phyloP scores from a whole-genome alignment of 192 early-diverging fungal genomes.

The Coemansia javaensis region DNA sequence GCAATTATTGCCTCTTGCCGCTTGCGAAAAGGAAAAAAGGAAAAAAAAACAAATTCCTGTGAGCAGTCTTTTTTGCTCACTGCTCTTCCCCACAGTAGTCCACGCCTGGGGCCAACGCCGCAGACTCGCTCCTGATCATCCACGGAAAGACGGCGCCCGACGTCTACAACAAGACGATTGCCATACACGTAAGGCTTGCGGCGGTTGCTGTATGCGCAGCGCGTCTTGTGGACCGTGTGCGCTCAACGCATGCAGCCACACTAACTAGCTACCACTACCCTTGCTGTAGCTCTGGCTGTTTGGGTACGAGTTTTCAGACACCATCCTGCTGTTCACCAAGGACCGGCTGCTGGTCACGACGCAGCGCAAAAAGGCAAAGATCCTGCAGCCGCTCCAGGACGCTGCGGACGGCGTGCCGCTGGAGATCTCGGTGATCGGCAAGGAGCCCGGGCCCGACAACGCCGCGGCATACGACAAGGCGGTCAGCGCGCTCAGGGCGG shows the following conservation, averaged over 20 bases:
- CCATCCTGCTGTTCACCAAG: slow-evolving; percentile 69
- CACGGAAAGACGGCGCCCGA: slow-evolving; percentile 33
- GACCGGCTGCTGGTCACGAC: slow-evolving; percentile 76
- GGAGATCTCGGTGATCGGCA: slow-evolving; percentile 71
- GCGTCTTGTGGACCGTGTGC: background rate
- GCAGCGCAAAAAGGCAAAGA: slow-evolving; percentile 73
- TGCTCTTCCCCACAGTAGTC: slow-evolving; percentile 3
- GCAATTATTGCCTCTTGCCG: background rate
- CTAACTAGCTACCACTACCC: slow-evolving; percentile 7
- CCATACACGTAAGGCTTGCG: slow-evolving; percentile 62
- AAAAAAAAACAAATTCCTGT: no score
- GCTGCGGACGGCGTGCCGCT: slow-evolving; percentile 55
- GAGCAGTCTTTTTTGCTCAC: no score
- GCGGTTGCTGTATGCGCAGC: no score
- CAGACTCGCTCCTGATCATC: slow-evolving; percentile 35
- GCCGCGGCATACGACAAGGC: slow-evolving; percentile 57
- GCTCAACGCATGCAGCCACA: background rate
- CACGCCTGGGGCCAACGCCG: background rate
- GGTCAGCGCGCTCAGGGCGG: slow-evolving; percentile 45
- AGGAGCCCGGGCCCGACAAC: slow-evolving; percentile 68
- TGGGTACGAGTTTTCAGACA: slow-evolving; percentile 88
- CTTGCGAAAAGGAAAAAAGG: no score
- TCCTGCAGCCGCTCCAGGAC: slow-evolving; percentile 54
- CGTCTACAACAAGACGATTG: slow-evolving; percentile 43
- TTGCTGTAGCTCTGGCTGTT: slow-evolving; percentile 77